Percentiles rank a stretch among this genome's conserved stretches.
These are phyloP conservation scores for Pelargonium cotyledonis DNA, from an alignment of 441 rosid genomes.

Conservation along the genomic window DNA sequence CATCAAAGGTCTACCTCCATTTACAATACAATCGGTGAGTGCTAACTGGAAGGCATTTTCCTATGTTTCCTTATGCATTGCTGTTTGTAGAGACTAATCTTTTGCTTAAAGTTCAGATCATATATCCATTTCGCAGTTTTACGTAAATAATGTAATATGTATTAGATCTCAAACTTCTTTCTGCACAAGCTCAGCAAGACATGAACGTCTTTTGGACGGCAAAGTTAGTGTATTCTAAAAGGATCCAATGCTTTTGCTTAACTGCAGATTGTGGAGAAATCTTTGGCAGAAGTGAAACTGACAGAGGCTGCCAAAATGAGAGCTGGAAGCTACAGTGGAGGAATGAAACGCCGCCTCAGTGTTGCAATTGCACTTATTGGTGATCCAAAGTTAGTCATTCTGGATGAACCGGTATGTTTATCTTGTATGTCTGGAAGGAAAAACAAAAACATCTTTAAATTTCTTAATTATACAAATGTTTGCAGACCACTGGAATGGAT, in stretches of 20 bases:
- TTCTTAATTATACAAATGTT: not conserved
- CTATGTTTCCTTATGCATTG: constrained; percentile 1
- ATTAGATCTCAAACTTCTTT: not conserved
- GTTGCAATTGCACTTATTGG: constrained; percentile 87
- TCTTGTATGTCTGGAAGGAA: not conserved
- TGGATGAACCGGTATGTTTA: constrained; percentile 72
- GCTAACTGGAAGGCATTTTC: constrained; percentile 1
- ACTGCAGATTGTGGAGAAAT: constrained; percentile 56
- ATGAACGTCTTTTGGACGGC: not conserved
- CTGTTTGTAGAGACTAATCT: not conserved
- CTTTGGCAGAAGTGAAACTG: constrained; percentile 65
- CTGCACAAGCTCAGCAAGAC: not conserved
- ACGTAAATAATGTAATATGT: not conserved
- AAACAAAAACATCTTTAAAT: not conserved
- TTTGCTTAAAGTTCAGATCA: not conserved
- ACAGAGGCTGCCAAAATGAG: constrained; percentile 58
- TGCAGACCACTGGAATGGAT: constrained; percentile 85
- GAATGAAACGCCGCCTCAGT: constrained; percentile 93
- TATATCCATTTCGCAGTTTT: not conserved
- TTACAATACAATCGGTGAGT: constrained; percentile 54
- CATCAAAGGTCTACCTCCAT: constrained; percentile 68
- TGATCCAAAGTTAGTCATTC: constrained; percentile 75
- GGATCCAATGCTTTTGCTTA: constrained; percentile 8
- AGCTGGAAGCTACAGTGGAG: constrained; percentile 93
- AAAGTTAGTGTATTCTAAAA: not conserved